phyloP scores from a whole-genome alignment of 306 rosid genomes.

The Castanospermum australe region DNA sequence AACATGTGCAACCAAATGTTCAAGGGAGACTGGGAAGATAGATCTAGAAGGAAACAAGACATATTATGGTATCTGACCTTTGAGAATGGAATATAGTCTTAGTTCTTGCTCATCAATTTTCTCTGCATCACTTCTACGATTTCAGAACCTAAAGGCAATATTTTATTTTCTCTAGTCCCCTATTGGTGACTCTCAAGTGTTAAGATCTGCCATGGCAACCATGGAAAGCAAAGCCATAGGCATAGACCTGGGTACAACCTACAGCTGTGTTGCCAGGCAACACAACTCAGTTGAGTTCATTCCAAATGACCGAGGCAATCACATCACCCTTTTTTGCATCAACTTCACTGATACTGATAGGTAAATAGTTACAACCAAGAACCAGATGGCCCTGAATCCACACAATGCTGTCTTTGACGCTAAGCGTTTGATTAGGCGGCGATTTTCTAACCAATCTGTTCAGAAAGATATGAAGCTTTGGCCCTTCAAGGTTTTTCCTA shows the following conservation, averaged over 20 bases:
- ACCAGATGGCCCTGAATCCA: slow-evolving; percentile 26
- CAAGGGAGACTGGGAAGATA: too few relatives aligned
- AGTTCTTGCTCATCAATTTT: neutral
- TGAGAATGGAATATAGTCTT: neutral
- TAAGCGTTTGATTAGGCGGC: slow-evolving; percentile 35
- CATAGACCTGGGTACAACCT: slow-evolving; percentile 48
- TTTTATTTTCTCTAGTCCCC: neutral
- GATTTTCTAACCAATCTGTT: slow-evolving; percentile 31
- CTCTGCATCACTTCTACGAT: too few relatives aligned
- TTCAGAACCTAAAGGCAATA: too few relatives aligned
- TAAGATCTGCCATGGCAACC: slow-evolving; percentile 31
- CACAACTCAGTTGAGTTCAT: slow-evolving; percentile 40
- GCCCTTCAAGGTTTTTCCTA: slow-evolving; percentile 42
- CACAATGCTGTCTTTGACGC: slow-evolving; percentile 40
- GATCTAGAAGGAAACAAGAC: too few relatives aligned
- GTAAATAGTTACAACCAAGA: slow-evolving; percentile 21
- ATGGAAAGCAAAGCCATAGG: slow-evolving; percentile 39
- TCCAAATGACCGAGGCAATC: slow-evolving; percentile 45
- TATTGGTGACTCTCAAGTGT: neutral
- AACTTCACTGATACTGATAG: slow-evolving; percentile 38
- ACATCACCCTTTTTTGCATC: slow-evolving; percentile 36
- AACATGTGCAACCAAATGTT: too few relatives aligned
- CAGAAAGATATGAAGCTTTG: slow-evolving; percentile 33
- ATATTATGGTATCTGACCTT: too few relatives aligned
- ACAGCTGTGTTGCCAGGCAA: slow-evolving; percentile 44